These are phyloP conservation scores for Scutellaria baicalensis DNA, from an alignment of 257 asterid species.

Conservation along the genomic window DNA sequence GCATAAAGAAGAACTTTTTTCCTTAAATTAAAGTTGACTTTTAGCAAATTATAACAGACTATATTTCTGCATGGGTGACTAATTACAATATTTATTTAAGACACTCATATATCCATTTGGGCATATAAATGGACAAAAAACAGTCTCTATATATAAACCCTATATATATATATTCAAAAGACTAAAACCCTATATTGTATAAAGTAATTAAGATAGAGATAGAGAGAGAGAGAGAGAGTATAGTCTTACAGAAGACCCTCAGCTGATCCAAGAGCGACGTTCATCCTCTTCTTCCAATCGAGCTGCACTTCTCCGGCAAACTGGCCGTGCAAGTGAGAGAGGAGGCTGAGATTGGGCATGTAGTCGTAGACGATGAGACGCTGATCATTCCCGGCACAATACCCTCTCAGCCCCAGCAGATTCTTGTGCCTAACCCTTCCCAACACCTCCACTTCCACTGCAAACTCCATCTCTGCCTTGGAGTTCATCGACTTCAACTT, in stretches of 20 bases:
- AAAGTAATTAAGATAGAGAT: too few relatives aligned
- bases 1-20: too few relatives aligned
- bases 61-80: too few relatives aligned
- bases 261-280: constrained; percentile 63
- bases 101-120: too few relatives aligned
- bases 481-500: constrained; percentile 74
- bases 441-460: constrained; percentile 81
- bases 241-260: constrained; percentile 62
- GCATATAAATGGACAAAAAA: too few relatives aligned
- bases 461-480: constrained; percentile 88
- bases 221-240: not conserved
- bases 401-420: constrained; percentile 70
- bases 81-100: too few relatives aligned
- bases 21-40: too few relatives aligned
- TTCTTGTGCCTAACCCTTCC: constrained; percentile 85
- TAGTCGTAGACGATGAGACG: constrained; percentile 76
- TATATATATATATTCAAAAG: too few relatives aligned
- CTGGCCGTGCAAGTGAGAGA: constrained; percentile 79
- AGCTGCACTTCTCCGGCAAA: constrained; percentile 51
- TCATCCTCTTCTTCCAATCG: constrained; percentile 72
- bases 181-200: too few relatives aligned
- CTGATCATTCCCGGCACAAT: constrained; percentile 67
- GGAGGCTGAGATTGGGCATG: constrained; percentile 85
- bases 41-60: too few relatives aligned
- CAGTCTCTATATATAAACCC: not conserved